Conservation (phyloP, 352 stramenopile genomes). For the Globisporangium carolinianum region DNA sequence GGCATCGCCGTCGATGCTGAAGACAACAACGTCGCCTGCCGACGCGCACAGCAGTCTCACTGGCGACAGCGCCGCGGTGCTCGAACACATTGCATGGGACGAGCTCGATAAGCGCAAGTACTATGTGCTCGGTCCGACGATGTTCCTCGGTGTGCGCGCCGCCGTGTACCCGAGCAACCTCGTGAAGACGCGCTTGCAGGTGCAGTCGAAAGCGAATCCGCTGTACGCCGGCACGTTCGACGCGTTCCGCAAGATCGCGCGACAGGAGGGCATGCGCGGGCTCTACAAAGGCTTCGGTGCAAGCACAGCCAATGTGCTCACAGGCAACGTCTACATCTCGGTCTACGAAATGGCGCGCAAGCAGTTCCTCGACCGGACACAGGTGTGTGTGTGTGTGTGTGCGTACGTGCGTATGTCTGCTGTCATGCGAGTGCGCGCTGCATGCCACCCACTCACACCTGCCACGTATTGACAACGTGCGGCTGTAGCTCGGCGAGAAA, state of each 20-base stretch:
- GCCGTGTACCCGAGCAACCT: conserved; percentile 85
- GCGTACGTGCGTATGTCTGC: too few relatives aligned
- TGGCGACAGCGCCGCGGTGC: conserved; percentile 9
- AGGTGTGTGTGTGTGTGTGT: conserved; percentile 15
- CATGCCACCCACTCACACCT: background rate
- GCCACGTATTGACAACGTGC: too few relatives aligned
- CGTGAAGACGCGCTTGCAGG: conserved; percentile 85
- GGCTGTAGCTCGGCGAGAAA: conserved; percentile 44
- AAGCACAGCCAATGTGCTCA: conserved; percentile 79
- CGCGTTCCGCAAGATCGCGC: conserved; percentile 79
- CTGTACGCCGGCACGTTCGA: conserved; percentile 80
- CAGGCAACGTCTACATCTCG: conserved; percentile 87
- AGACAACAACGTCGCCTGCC: background rate
- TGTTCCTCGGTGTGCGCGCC: conserved; percentile 77
- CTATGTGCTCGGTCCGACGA: conserved; percentile 74
- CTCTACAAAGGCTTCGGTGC: conserved; percentile 88
- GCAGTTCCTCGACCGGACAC: conserved; percentile 47
- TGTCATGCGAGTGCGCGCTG: too few relatives aligned
- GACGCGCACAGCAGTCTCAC: conserved; percentile 1
- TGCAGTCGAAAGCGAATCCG: conserved; percentile 63
- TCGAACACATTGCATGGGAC: conserved; percentile 87
- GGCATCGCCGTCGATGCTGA: background rate
- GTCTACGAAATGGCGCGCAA: conserved; percentile 83
- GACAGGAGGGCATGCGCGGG: conserved; percentile 62
- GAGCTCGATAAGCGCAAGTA: conserved; percentile 86